Evolutionary conservation across 2,329 filamentous ascomycete genomes (phyloP).

Genomic region (Microascus cirrosus): DNA sequence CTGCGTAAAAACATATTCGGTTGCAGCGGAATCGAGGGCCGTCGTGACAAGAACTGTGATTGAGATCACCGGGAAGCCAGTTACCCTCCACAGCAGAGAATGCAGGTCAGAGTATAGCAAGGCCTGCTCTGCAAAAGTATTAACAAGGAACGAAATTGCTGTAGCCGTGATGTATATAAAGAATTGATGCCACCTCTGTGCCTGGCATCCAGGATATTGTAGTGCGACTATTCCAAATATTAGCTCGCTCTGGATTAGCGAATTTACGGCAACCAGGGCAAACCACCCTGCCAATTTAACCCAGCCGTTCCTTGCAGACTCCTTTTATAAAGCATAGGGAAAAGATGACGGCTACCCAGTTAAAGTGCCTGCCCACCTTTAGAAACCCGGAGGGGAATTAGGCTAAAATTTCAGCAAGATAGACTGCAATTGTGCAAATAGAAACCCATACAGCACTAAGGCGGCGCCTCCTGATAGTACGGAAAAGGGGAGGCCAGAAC

Average conservation of each 20-base stretch:
- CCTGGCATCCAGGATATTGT: slow-evolving; percentile 43
- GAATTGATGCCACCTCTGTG: slow-evolving; percentile 60
- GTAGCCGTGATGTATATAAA: slow-evolving; percentile 22
- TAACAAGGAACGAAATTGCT: neutral
- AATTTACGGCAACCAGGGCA: slow-evolving; percentile 55
- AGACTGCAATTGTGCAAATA: neutral
- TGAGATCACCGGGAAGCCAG: slow-evolving; percentile 58
- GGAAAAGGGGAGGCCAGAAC: slow-evolving; percentile 32
- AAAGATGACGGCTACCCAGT: slow-evolving; percentile 58
- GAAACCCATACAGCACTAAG: slow-evolving; percentile 58
- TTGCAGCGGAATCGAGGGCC: slow-evolving; percentile 41
- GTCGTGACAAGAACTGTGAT: slow-evolving; percentile 58
- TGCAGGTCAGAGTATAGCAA: slow-evolving; percentile 45
- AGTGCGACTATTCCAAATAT: slow-evolving; percentile 55
- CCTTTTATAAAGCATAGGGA: slow-evolving; percentile 49
- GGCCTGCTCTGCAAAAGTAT: neutral
- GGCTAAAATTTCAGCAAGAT: slow-evolving; percentile 52
- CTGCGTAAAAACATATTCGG: neutral
- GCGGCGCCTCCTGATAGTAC: slow-evolving; percentile 61
- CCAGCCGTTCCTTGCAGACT: slow-evolving; percentile 36
- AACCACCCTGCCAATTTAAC: slow-evolving; percentile 65
- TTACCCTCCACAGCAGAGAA: slow-evolving; percentile 62
- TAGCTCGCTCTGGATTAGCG: slow-evolving; percentile 55
- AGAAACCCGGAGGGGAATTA: slow-evolving; percentile 60
- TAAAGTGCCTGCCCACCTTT: slow-evolving; percentile 52